These are phyloP conservation scores for Vigna angularis DNA, from an alignment of 306 rosid genomes.

Conservation along the genomic window DNA sequence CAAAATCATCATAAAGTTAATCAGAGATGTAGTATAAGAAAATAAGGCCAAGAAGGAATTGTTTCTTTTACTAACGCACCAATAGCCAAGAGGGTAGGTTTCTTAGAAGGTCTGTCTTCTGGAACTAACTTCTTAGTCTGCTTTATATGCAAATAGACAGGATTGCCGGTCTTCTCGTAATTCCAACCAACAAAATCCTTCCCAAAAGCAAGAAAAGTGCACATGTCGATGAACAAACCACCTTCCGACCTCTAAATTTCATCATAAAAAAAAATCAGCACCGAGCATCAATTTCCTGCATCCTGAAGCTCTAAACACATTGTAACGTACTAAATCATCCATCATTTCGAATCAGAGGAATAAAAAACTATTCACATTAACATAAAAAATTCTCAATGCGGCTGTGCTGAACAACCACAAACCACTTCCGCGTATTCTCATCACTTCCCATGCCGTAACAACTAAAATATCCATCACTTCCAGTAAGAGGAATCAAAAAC, in stretches of 20 bases:
- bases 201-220: conserved; percentile 85
- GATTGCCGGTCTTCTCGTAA: conserved; percentile 82
- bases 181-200: conserved; percentile 87
- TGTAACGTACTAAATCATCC: not conserved
- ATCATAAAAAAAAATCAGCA: conserved; percentile 17
- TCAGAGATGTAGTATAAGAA: not conserved
- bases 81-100: conserved; percentile 88
- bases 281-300: conserved; percentile 1
- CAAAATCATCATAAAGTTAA: not conserved
- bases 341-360: not conserved
- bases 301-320: not conserved
- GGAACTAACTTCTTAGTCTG: conserved; percentile 70
- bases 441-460: not conserved
- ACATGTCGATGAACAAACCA: conserved; percentile 84
- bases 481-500: not conserved
- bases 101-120: conserved; percentile 90
- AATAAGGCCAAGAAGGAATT: not conserved
- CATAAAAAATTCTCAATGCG: too few species aligned
- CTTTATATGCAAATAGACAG: conserved; percentile 86
- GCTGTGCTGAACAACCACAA: not conserved
- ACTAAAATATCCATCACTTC: not conserved
- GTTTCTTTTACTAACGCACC: conserved; percentile 49
- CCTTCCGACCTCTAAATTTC: conserved; percentile 87
- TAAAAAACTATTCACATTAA: not conserved
- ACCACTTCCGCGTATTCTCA: not conserved